Conservation (phyloP, 192 early-diverging fungal genomes). For the Podila epicladia region DNA sequence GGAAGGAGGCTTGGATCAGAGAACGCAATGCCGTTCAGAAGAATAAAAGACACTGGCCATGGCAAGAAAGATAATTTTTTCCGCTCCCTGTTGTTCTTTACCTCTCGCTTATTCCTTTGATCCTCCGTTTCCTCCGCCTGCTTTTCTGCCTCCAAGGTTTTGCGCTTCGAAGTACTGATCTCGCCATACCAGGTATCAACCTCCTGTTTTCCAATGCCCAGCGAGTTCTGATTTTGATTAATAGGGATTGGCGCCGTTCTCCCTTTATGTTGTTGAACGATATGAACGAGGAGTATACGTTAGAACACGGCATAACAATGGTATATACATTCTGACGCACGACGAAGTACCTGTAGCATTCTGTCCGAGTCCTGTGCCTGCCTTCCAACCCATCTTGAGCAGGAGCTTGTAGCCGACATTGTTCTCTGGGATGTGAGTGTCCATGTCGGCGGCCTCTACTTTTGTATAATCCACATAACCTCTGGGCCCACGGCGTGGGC, state of each 20-base stretch:
- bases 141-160: slow-evolving; percentile 70
- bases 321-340: not conserved
- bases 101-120: slow-evolving; percentile 63
- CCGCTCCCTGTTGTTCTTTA: slow-evolving; percentile 3
- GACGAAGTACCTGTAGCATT: slow-evolving; percentile 55
- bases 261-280: slow-evolving; percentile 51
- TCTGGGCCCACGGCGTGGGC: not conserved
- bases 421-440: slow-evolving; percentile 61
- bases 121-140: slow-evolving; percentile 73
- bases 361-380: slow-evolving; percentile 68
- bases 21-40: no score
- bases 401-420: slow-evolving; percentile 77
- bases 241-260: slow-evolving; percentile 78
- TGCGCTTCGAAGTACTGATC: slow-evolving; percentile 67
- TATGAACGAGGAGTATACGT: not conserved
- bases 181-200: slow-evolving; percentile 63
- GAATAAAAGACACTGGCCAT: not conserved
- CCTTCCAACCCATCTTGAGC: slow-evolving; percentile 78
- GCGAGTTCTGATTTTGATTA: slow-evolving; percentile 65
- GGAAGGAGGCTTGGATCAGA: not conserved
- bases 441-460: slow-evolving; percentile 61
- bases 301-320: not conserved
- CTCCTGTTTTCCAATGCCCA: slow-evolving; percentile 74
- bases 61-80: not conserved
- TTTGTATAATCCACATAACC: slow-evolving; percentile 1